Conservation (phyloP, 371 early-diverging fungal species). For the Amoeboaphelidium protococcarum region DNA sequence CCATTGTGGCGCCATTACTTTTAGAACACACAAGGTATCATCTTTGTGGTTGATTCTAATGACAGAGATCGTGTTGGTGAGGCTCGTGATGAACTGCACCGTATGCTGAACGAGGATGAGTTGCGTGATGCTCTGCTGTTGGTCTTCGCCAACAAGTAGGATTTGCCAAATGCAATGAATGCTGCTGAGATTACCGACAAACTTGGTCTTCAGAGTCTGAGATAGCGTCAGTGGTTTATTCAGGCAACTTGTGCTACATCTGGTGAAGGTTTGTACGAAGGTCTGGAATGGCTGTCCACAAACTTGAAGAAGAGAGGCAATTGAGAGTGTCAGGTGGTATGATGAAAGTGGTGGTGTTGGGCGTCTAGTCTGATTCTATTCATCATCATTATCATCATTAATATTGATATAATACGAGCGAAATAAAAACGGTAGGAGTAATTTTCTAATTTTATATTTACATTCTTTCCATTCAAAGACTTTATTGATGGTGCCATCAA, state of each 20-base stretch:
- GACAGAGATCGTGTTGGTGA: conserved; percentile 45
- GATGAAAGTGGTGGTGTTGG: too few species aligned
- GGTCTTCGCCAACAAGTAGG: conserved; percentile 76
- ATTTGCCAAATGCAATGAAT: conserved; percentile 31
- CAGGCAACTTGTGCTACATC: conserved; percentile 50
- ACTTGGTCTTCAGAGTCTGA: background rate
- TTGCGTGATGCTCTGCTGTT: conserved; percentile 25
- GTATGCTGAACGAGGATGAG: background rate
- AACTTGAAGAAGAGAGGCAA: background rate
- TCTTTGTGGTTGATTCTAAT: conserved; percentile 82
- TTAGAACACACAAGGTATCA: conserved; percentile 12
- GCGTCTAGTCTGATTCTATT: too few species aligned
- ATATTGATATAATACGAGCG: too few species aligned
- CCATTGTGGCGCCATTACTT: conserved; percentile 18
- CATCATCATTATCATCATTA: too few species aligned
- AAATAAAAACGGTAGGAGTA: too few species aligned
- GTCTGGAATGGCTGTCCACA: background rate
- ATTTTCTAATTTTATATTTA: too few species aligned
- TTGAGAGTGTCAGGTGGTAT: background rate
- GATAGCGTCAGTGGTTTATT: background rate
- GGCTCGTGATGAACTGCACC: background rate
- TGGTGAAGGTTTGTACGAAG: conserved; percentile 79
- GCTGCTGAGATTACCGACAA: conserved; percentile 7
- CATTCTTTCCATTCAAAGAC: too few species aligned
- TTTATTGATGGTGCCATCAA: too few species aligned